Evolutionary conservation across 345 rosid genomes (phyloP).

Genomic region (Gossypium anomalum): DNA sequence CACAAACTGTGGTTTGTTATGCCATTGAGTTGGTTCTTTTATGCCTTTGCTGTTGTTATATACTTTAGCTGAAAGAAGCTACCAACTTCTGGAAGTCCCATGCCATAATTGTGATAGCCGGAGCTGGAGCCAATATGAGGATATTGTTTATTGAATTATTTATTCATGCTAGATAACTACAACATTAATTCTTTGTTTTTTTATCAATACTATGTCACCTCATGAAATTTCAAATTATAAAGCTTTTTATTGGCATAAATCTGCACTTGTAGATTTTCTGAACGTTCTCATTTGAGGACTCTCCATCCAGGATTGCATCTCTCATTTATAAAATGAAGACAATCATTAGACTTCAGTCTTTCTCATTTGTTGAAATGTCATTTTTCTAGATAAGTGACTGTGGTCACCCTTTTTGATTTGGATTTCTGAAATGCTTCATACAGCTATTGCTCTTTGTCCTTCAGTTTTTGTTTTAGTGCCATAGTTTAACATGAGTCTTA

Average conservation of each 20-base stretch:
- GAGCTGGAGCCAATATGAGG: neutral
- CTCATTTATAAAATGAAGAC: slow-evolving; percentile 3
- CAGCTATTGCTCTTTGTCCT: neutral
- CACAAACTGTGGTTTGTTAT: neutral
- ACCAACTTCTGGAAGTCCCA: neutral
- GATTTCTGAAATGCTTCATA: slow-evolving; percentile 4
- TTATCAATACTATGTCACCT: neutral
- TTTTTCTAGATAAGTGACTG: neutral
- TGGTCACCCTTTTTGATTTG: neutral
- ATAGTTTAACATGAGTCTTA: neutral
- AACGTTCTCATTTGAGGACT: neutral
- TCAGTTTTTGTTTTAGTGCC: neutral
- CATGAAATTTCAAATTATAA: neutral
- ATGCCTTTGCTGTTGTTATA: neutral
- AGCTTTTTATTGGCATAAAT: neutral
- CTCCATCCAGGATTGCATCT: neutral
- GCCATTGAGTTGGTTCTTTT: neutral
- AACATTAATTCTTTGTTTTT: neutral
- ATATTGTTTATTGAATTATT: neutral
- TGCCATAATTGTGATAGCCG: neutral
- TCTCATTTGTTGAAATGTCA: neutral
- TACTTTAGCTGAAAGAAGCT: neutral
- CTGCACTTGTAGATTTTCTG: neutral
- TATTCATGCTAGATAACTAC: neutral
- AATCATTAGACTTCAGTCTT: neutral